These are phyloP conservation scores for Mycocentrospora acerina DNA, from an alignment of 2,329 filamentous ascomycete species.

Conservation along the genomic window DNA sequence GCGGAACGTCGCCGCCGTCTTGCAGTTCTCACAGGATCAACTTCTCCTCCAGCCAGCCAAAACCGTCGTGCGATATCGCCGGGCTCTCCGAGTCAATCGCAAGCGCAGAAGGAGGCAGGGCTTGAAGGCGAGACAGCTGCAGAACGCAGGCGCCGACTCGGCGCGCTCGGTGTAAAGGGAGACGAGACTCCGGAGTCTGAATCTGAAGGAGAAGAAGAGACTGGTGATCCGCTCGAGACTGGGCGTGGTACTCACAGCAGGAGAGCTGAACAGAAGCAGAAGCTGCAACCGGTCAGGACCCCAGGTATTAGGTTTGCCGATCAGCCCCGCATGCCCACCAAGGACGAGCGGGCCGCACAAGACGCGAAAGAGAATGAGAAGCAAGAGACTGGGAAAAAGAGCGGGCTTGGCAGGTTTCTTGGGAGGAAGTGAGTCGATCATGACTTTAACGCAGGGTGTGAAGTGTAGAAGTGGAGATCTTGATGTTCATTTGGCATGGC, in stretches of 20 bases:
- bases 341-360: conserved; percentile 33
- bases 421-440: conserved; percentile 11
- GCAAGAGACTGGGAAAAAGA: conserved; percentile 17
- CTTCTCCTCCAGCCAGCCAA: conserved; percentile 11
- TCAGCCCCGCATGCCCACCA: conserved; percentile 36
- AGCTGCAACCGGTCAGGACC: conserved; percentile 31
- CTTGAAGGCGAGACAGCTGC: conserved; percentile 67
- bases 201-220: conserved; percentile 35
- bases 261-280: conserved; percentile 8
- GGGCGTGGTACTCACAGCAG: conserved; percentile 31
- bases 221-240: conserved; percentile 37
- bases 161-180: conserved; percentile 64
- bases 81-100: conserved; percentile 10
- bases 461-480: neutral
- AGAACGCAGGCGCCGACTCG: conserved; percentile 71
- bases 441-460: neutral
- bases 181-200: conserved; percentile 32
- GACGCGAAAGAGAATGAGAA: conserved; percentile 27
- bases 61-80: conserved; percentile 8
- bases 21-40: conserved; percentile 13
- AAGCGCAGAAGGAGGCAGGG: conserved; percentile 33
- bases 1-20: conserved; percentile 23
- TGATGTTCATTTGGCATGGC: conserved; percentile 1
- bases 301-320: conserved; percentile 66
- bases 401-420: conserved; percentile 21